These are phyloP conservation scores for Solanum okadae DNA, from an alignment of 257 asterid species.

Conservation along the genomic window DNA sequence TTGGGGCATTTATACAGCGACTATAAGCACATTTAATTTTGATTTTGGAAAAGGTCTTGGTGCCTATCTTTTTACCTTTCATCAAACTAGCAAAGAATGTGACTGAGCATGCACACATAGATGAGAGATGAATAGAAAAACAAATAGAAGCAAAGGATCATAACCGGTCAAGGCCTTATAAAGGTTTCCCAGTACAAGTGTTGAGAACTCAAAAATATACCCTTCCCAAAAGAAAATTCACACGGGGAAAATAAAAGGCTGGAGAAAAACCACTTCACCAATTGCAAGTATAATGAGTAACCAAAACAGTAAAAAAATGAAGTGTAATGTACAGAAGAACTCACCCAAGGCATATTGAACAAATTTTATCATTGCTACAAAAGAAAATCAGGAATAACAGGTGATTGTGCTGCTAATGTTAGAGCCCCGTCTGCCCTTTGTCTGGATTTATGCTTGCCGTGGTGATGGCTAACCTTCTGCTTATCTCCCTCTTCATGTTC, in stretches of 20 bases:
- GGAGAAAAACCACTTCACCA: not conserved
- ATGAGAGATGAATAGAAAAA: not conserved
- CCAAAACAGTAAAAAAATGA: not conserved
- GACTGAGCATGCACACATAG: not conserved
- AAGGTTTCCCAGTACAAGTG: not conserved
- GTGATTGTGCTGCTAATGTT: constrained; percentile 38
- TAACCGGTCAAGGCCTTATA: not conserved
- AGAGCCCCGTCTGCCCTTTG: constrained; percentile 46
- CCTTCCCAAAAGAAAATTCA: not conserved
- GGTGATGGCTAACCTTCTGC: constrained; percentile 34
- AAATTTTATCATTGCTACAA: constrained; percentile 32
- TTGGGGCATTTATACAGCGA: not conserved
- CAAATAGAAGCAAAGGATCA: not conserved
- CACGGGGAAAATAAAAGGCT: not conserved
- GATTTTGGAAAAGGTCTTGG: not conserved
- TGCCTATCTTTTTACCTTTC: not conserved
- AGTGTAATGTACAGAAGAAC: constrained; percentile 3
- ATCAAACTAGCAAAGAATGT: not conserved
- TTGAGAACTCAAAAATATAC: not conserved
- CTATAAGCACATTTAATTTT: not conserved
- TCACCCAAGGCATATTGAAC: not conserved
- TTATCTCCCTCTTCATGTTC: constrained; percentile 42
- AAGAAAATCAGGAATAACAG: constrained; percentile 83
- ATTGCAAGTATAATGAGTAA: not conserved
- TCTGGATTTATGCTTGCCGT: constrained; percentile 51